phyloP scores from a whole-genome alignment of 2,329 filamentous ascomycete genomes.

The Monosporascus sp. region DNA sequence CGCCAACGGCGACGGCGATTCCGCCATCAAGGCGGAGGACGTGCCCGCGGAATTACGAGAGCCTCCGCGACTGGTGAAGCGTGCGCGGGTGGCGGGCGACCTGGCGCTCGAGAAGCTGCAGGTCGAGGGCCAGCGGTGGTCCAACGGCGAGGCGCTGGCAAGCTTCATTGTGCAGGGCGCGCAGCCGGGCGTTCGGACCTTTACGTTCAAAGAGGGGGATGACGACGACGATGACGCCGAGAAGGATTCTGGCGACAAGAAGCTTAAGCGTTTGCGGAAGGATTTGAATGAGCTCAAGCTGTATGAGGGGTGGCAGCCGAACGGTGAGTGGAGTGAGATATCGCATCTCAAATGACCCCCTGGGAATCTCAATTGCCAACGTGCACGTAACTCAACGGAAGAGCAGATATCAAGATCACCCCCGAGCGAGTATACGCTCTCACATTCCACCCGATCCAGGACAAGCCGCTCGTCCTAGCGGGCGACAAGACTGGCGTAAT shows the following conservation, averaged over 20 bases:
- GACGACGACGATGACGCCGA: constrained; percentile 39
- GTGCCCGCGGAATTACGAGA: constrained; percentile 32
- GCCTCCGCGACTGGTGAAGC: constrained; percentile 52
- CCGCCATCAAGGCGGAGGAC: constrained; percentile 44
- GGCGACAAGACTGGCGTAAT: constrained; percentile 91
- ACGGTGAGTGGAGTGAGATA: constrained; percentile 47
- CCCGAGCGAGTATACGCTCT: constrained; percentile 84
- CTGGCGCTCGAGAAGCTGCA: constrained; percentile 72
- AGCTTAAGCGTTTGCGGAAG: constrained; percentile 66
- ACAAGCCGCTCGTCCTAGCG: constrained; percentile 86
- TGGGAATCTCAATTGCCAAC: background rate
- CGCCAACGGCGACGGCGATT: constrained; percentile 40
- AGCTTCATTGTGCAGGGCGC: constrained; percentile 58
- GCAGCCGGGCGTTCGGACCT: constrained; percentile 77
- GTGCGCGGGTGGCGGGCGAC: constrained; percentile 46
- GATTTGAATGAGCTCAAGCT: constrained; percentile 73
- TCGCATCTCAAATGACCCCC: background rate
- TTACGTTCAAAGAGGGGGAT: constrained; percentile 86
- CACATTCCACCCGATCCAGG: constrained; percentile 78
- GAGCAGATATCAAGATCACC: constrained; percentile 78
- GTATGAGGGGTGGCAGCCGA: constrained; percentile 80
- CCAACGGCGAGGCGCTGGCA: constrained; percentile 60
- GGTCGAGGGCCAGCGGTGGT: constrained; percentile 75
- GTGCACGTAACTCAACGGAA: constrained; percentile 1
- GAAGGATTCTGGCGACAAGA: constrained; percentile 71